Conservation (phyloP, 768 basidiomycete genomes). For the Lactarius tabidus region DNA sequence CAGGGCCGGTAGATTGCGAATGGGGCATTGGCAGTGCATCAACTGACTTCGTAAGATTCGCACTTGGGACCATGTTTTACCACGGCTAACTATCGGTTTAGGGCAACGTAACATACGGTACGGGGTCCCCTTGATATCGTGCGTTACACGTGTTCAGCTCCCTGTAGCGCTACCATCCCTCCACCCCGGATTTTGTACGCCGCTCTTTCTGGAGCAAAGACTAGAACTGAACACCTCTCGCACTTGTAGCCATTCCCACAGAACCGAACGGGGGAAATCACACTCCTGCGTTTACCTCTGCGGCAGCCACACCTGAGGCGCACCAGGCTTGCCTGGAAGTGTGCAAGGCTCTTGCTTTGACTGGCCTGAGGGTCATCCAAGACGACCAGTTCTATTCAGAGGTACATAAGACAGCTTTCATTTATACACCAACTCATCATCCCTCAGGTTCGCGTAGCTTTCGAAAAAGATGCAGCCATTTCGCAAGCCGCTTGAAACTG, state of each 20-base stretch:
- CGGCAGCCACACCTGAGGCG: slow-evolving; percentile 55
- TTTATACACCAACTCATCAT: background rate
- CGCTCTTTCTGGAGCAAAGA: background rate
- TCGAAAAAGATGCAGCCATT: slow-evolving; percentile 19
- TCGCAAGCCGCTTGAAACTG: slow-evolving; percentile 6
- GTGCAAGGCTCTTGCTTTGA: slow-evolving; percentile 66
- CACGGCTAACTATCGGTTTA: slow-evolving; percentile 28
- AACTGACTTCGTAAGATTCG: slow-evolving; percentile 70
- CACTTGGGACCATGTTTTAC: background rate
- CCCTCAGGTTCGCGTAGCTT: slow-evolving; percentile 18
- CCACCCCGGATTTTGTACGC: slow-evolving; percentile 66
- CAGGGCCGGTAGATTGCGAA: slow-evolving; percentile 58
- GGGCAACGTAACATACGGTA: slow-evolving; percentile 78
- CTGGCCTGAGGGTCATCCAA: slow-evolving; percentile 63
- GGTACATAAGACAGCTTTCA: slow-evolving; percentile 34
- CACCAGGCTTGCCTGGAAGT: slow-evolving; percentile 66
- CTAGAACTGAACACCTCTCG: background rate
- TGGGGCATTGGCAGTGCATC: slow-evolving; percentile 69
- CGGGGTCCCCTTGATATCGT: slow-evolving; percentile 7
- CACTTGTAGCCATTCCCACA: slow-evolving; percentile 65
- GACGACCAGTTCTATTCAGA: slow-evolving; percentile 60
- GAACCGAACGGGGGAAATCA: slow-evolving; percentile 72
- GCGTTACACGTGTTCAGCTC: background rate
- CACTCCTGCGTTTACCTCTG: slow-evolving; percentile 59
- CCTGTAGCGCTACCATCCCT: slow-evolving; percentile 54